Conservation (phyloP, 2,329 filamentous ascomycete species). For the Colletotrichum filicis region DNA sequence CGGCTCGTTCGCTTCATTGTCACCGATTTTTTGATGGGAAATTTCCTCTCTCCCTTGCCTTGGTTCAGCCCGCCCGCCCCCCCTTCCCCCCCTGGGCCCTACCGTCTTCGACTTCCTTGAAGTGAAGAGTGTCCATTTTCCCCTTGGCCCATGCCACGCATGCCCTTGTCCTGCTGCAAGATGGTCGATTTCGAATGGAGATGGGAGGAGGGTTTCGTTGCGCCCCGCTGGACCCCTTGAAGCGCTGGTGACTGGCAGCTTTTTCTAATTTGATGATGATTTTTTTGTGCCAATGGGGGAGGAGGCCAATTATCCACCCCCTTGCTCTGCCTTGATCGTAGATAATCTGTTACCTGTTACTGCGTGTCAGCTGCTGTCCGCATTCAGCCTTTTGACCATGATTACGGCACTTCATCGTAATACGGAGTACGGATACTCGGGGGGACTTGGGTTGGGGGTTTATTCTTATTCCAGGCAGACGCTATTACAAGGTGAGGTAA, state of each 20-base stretch:
- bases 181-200: conserved; percentile 5
- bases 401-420: background rate
- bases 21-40: background rate
- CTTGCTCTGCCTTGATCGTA: background rate
- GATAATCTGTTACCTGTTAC: background rate
- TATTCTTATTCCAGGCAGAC: background rate
- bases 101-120: too few relatives aligned
- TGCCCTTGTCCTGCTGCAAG: background rate
- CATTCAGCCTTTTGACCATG: background rate
- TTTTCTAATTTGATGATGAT: background rate
- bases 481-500: background rate
- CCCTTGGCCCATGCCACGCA: conserved; percentile 5
- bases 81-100: background rate
- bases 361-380: background rate
- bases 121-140: background rate
- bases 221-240: conserved; percentile 4
- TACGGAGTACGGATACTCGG: background rate
- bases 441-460: background rate
- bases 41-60: background rate
- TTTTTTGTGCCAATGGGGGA: background rate
- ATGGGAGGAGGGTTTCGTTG: background rate
- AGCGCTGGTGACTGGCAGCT: background rate
- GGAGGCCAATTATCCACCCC: background rate
- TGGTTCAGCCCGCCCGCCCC: background rate
- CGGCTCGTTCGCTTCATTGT: conserved; percentile 22